Base-by-base conservation (phyloP, 2,329 filamentous ascomycete genomes). In the Colletotrichum sojae region DNA sequence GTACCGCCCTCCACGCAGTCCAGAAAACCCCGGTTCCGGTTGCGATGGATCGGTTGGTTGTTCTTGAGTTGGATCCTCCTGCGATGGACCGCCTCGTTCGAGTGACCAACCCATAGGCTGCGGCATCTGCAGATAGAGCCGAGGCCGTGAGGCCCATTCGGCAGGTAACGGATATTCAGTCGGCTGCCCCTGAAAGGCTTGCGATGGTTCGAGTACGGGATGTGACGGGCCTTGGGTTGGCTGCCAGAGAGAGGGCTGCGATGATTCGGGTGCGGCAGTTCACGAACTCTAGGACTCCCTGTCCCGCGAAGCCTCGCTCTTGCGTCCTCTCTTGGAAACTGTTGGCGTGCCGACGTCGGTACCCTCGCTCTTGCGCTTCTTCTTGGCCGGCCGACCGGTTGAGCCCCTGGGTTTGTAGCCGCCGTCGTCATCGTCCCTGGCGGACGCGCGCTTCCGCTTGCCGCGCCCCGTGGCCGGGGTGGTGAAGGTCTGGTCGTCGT, bases 351-450 rank as follows among this genome's bases (percentile, higher is more conserved):
- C 63, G 36, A 55, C 53, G 5, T 67, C 80, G 39, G 79, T 81
- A 31, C 74, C 79, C 56, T 86, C 85, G 73, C 87, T 88, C 83
- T 88, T 89, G 4, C 87, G 83, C 82, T 89, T 90, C 78, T 85
- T 86, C 81, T 90, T 90, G 0, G 80, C 78, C 18, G 86, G 86
- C 46, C 87, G 81, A 45, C 57, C 56, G 45, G 82, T 84, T 2
- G 82, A 83, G 2, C 87, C 88, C 72, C 89, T 88, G 3, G 88
- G 88, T 67, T 88, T 83, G 75, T 90, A 90, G 4, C 88, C 88
- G 0, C 80, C 78, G 70, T 91, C 89, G 8, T 90, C 89, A 40
- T 89, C 88, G 13, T 66, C 66, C 18, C 45, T 66, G 4, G 55
- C 43, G 22, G 66, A 36, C 2, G 59, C 66, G 31, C 87, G 82